These are phyloP conservation scores for Benincasa hispida DNA, from an alignment of 306 rosid genomes.

Conservation along the genomic window DNA sequence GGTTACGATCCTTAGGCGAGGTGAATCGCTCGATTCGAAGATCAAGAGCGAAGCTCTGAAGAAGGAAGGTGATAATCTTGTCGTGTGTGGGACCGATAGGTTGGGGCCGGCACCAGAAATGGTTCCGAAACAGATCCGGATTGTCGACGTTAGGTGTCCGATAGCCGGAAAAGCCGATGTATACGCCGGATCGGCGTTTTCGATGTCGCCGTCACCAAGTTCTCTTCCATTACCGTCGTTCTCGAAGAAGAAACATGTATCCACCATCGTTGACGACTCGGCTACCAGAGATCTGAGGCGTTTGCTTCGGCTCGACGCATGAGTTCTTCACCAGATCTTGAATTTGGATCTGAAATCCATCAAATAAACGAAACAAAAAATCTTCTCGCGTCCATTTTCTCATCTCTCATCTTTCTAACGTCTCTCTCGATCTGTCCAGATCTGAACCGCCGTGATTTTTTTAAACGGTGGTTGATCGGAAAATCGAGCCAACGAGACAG, in stretches of 20 bases:
- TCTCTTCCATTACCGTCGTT: constrained; percentile 81
- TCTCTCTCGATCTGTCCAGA: constrained; percentile 12
- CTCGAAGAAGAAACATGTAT: constrained; percentile 33
- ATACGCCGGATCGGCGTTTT: constrained; percentile 85
- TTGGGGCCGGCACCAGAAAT: constrained; percentile 41
- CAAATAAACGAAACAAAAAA: not conserved
- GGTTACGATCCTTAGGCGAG: constrained; percentile 65
- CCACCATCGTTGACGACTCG: constrained; percentile 36
- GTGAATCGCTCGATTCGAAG: constrained; percentile 55
- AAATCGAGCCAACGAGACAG: constrained; percentile 11
- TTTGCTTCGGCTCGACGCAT: constrained; percentile 52
- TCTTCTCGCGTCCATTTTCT: not conserved
- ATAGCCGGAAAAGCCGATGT: constrained; percentile 16
- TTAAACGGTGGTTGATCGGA: constrained; percentile 55
- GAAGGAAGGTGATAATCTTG: constrained; percentile 32
- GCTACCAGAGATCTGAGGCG: constrained; percentile 87
- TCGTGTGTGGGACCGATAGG: constrained; percentile 36
- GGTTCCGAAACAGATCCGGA: constrained; percentile 33
- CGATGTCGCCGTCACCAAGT: constrained; percentile 74
- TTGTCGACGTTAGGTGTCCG: constrained; percentile 18
- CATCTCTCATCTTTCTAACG: constrained; percentile 5
- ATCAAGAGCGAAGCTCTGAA: constrained; percentile 24
- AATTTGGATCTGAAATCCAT: not conserved
- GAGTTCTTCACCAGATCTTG: not conserved
- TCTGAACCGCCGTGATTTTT: constrained; percentile 57